Conservation (phyloP, 176 grass and related monocot genomes). For the Carex pumila region DNA sequence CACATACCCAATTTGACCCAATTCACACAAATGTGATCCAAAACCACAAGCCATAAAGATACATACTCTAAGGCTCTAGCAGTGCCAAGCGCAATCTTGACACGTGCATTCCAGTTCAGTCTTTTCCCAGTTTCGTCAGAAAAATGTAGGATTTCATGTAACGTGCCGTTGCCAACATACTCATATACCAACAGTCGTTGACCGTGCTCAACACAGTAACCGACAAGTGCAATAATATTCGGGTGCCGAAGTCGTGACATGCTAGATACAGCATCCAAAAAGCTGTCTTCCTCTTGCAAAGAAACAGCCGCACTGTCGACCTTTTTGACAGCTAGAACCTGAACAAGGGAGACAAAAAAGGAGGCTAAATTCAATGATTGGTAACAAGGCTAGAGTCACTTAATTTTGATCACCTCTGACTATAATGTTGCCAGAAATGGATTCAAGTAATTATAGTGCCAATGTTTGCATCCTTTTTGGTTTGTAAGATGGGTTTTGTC, state of each 20-base stretch:
- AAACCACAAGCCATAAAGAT: not conserved
- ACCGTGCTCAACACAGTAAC: constrained; percentile 83
- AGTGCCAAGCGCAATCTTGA: constrained; percentile 67
- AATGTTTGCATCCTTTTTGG: not conserved
- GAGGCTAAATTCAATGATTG: not conserved
- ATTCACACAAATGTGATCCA: not conserved
- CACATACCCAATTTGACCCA: not conserved
- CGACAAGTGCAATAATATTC: constrained; percentile 72
- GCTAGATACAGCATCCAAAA: constrained; percentile 86
- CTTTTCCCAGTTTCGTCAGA: constrained; percentile 70
- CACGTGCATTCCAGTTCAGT: constrained; percentile 86
- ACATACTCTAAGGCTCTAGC: constrained; percentile 96
- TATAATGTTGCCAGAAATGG: not conserved
- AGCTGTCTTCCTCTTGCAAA: constrained; percentile 92
- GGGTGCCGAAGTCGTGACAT: constrained; percentile 91
- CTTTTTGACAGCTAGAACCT: constrained; percentile 96
- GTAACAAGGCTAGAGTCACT: not conserved
- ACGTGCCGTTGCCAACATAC: constrained; percentile 68
- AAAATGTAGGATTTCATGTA: constrained; percentile 82
- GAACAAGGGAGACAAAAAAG: constrained; percentile 25
- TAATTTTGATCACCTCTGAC: not conserved
- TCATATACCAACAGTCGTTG: constrained; percentile 91
- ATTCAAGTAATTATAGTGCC: not conserved
- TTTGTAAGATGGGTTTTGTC: not conserved
- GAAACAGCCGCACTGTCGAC: constrained; percentile 71